Evolutionary conservation across 768 basidiomycete species (phyloP).

Genomic region (Mycena amicta): DNA sequence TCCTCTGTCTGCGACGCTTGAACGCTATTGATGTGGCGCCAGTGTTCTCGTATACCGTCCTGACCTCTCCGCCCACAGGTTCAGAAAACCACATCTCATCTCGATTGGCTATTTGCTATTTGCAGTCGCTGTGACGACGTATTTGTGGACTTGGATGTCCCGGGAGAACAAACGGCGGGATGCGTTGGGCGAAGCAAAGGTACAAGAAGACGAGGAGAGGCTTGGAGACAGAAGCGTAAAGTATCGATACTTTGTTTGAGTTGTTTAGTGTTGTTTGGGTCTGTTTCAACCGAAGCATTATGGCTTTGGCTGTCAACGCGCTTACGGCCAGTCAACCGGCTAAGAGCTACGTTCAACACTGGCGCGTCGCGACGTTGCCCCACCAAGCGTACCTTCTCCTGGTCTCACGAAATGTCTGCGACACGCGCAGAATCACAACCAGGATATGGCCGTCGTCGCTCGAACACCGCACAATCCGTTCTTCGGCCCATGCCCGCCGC

Average conservation of each 20-base stretch:
- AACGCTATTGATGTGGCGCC: no score
- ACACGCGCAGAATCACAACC: conserved; percentile 64
- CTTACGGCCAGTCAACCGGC: no score
- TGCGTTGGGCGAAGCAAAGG: conserved; percentile 11
- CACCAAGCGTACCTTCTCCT: no score
- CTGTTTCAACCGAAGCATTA: background rate
- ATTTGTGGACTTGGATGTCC: conserved; percentile 51
- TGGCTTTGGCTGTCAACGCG: no score
- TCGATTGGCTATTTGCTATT: conserved; percentile 62
- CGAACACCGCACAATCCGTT: conserved; percentile 74
- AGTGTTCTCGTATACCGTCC: conserved; percentile 61
- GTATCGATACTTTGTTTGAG: conserved; percentile 43
- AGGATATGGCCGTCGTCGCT: conserved; percentile 62
- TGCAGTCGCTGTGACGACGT: conserved; percentile 43
- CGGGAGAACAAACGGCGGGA: conserved; percentile 53
- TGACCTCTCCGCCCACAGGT: conserved; percentile 45
- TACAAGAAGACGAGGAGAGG: conserved; percentile 28
- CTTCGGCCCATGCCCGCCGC: conserved; percentile 47
- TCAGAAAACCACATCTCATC: conserved; percentile 59
- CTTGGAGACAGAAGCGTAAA: conserved; percentile 42
- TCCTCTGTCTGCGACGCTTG: no score
- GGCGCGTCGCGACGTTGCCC: no score
- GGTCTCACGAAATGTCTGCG: background rate
- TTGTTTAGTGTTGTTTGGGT: background rate
- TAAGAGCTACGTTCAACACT: no score